Base-by-base conservation (phyloP, 2,329 filamentous ascomycete genomes). In the Tolypocladium endophyticum region DNA sequence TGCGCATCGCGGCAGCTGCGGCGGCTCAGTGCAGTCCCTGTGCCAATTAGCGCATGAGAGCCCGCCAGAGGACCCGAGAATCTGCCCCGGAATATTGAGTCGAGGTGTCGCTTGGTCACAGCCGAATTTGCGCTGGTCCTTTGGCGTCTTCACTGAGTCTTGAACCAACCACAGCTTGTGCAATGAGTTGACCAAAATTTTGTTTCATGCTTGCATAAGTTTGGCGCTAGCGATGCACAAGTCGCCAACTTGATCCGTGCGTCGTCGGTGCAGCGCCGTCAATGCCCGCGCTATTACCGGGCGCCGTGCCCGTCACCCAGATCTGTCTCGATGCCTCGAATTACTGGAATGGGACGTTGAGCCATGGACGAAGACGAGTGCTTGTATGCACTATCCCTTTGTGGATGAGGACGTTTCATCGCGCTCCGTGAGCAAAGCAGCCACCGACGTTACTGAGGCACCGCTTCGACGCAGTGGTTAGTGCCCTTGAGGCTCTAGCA, bases 1-100 rank as follows among this genome's bases (percentile, higher is more conserved):
- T 97, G 71, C 90, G 88, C 93, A 97, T 97, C 60, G 64, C 63
- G 63, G 58, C 55, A 5, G 56, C 45, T 8, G 56, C 47, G 57
- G 30, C 57, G 57, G 30, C 50, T 58, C 36, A 38, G 30, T 43
- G 55, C 59, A 39, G 11, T 39, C 25, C 35, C 20, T 30, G 16
- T 55, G 50, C 39, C 16, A 30, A 56, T 58, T 30, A 61, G 36
- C 47, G 41, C 61, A 61, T 61, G 57, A 23, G 20, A 36, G 20
- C 50, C 30, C 9, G 25, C 11, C 30, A 36, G 50, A 54, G 30
- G 50, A 11, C 20, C 50, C 30, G 30, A 54, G 30, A 35, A 14
- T 23, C 11, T 16, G 16, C 30, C 30, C 3, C 50, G 30, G 50
- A 14, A 54, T 54, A 8, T 54, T 16, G 23, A 23, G 23, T 6